Base-by-base conservation (phyloP, 2,329 filamentous ascomycete genomes). In the Trichoderma sp. region DNA sequence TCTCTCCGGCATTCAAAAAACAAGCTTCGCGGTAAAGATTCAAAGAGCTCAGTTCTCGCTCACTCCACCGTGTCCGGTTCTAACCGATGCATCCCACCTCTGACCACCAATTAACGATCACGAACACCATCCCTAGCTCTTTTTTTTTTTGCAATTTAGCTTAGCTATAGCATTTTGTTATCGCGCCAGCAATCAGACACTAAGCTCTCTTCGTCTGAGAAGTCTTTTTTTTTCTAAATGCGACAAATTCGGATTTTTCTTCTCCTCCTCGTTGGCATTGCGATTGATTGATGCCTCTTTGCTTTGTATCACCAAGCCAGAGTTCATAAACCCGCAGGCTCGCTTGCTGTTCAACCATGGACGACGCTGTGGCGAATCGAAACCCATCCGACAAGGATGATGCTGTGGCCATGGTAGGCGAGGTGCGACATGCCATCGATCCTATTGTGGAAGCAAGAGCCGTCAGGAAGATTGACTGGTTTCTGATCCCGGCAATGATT, bases 401-500 rank as follows among this genome's bases (percentile, higher is more conserved):
- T 63, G 76, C 76, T 12, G 75, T 88, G 64, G 82, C 81, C 9
- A 81, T 91, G 68, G 87, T 90, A 2, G 86, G 88, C 27, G 85
- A 89, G 68, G 80, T 83, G 71, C 79, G 80, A 4, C 83, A 84
- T 69, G 74, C 77, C 4, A 81, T 89, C 53, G 88, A 90, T 72
- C 84, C 85, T 0, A 79, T 76, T 0, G 76, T 87, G 0, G 84
- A 85, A 68, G 82, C 80, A 19, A 82, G 84, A 56, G 88, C 89
- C 9, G 77, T 91, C 27, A 80, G 86, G 57, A 92, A 91, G 78
- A 90, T 91, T 61, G 89, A 92, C 72, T 78, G 81, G 70, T 89
- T 89, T 70, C 77, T 92, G 54, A 90, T 92, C 37, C 90, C 90
- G 0, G 84, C 86, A 13, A 92, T 92, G 89, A 82, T 85, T 25